Evolutionary conservation across 176 grass and related monocot genomes (phyloP).

Genomic region (Dendrocalamus sinicus): DNA sequence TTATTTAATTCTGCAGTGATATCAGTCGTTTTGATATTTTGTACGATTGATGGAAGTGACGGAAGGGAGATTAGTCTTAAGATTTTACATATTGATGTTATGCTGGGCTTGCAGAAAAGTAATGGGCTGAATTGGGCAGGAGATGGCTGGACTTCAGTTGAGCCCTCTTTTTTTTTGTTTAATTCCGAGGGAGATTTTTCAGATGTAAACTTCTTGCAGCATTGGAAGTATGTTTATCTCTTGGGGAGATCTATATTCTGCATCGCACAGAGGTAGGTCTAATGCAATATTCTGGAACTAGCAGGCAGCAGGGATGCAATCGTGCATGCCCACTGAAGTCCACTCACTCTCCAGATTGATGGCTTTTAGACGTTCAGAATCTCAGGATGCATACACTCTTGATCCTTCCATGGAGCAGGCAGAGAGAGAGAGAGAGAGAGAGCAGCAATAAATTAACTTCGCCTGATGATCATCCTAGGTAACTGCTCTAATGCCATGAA

Average conservation of each 20-base stretch:
- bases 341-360: neutral
- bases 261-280: neutral
- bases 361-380: neutral
- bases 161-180: neutral
- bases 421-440: slow-evolving; percentile 3
- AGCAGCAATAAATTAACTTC: neutral
- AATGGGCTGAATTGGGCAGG: neutral
- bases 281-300: neutral
- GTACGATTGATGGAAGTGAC: neutral
- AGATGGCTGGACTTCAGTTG: neutral
- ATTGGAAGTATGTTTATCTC: neutral
- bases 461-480: neutral
- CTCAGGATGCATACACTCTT: neutral
- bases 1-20: neutral
- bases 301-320: neutral
- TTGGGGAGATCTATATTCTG: neutral
- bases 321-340: neutral
- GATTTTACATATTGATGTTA: neutral
- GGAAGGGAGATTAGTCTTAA: neutral
- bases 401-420: neutral
- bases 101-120: neutral
- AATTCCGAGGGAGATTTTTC: neutral
- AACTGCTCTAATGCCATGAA: neutral
- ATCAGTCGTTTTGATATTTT: neutral
- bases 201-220: neutral